Base-by-base conservation (phyloP, 1,284 basidiomycete genomes). In the Ceratobasidium sp. region DNA sequence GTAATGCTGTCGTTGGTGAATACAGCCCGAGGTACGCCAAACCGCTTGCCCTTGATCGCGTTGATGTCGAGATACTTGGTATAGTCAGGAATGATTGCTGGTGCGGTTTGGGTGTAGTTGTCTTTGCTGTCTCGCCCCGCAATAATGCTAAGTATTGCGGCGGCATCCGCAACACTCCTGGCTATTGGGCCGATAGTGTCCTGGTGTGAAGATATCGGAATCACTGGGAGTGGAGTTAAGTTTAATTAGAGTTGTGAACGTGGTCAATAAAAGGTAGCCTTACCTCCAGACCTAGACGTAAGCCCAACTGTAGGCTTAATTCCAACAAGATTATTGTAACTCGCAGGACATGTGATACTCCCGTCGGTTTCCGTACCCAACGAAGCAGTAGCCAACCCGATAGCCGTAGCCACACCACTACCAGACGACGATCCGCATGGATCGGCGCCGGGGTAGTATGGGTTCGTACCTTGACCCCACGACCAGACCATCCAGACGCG, bases 371-470 rank as follows among this genome's bases (percentile, higher is more conserved):
- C 79, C 24, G 66, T 78, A 14, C 79, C 78, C 19, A 80, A 54
- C 15, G 78, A 66, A 14, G 74, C 79, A 33, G 67, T 60, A 6
- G 86, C 84, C 8, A 93, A 84, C 1, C 91, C 91, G 27, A 91
- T 90, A 0, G 90, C 87, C 0, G 86, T 84, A 24, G 87, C 86
- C 22, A 92, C 85, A 0, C 86, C 91, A 47, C 88, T 89, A 1
- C 91, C 91, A 3, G 89, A 88, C 2, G 89, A 90, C 0, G 89
- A 91, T 2, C 91, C 90, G 75, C 87, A 89, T 0, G 91, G 90
- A 77, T 91, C 86, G 0, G 85, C 89, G 7, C 85, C 84, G 0
- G 87, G 88, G 76, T 86, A 89, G 78, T 91, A 91, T 1, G 91
- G 87, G 76, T 84, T 88, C 0, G 87, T 88, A 4, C 84, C 82